Evolutionary conservation across 306 rosid genomes (phyloP), one percentile per base, ranked within the genome.

Genomic region (Psophocarpus tetragonolobus): DNA sequence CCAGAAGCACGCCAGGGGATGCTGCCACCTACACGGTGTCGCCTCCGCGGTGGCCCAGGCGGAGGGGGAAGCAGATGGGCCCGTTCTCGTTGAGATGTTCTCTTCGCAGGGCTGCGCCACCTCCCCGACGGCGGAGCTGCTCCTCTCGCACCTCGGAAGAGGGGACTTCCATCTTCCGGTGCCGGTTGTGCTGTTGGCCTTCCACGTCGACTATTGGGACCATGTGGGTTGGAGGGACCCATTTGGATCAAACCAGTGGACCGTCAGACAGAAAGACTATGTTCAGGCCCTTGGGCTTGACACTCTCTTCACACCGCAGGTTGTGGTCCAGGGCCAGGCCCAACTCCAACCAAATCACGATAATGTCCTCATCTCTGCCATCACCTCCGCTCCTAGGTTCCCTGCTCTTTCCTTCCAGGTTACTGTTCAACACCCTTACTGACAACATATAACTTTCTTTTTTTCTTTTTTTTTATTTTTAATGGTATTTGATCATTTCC

Each of bases 171-270:
- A 36, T 71, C 75, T 56, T 78, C 90, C 72, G 35, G 44, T 83
- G 76, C 90, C 92, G 82, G 92, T 91, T 81, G 88, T 92, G 80
- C 81, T 92, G 4, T 38, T 95, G 71, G 92, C 86, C 3, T 91
- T 85, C 80, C 98, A 95, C 27, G 97, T 95, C 36, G 98, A 95
- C 68, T 95, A 92, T 38, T 92, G 98, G 97, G 98, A 95, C 57
- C 85, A 95, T 51, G 74, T 83, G 90, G 98, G 98, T 30, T 95
- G 98, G 98, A 95, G 92, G 77, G 97, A 95, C 60, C 97, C 98
- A 0, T 95, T 63, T 17, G 98, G 97, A 1, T 91, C 97, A 0
- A 92, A 92, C 81, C 97, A 85, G 12, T 90, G 90, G 88, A 92
- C 98, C 18, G 97, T 95, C 0, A 67, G 97, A 30, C 98, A 95